Percentiles rank a stretch among this genome's conserved stretches.
Conservation (phyloP, 352 stramenopile species). For the Globisporangium canariense region DNA sequence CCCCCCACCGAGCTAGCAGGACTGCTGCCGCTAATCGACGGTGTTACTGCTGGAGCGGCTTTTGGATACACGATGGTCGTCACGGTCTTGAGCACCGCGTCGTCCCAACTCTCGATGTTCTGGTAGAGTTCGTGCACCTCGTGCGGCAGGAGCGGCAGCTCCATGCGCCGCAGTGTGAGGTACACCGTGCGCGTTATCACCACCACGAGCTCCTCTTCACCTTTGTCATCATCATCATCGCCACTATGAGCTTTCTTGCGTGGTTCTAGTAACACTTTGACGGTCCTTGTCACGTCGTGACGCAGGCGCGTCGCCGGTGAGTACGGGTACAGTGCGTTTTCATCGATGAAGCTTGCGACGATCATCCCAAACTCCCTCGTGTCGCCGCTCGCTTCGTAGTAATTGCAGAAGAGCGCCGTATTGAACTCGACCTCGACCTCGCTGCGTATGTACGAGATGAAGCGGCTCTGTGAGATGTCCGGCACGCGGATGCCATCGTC, state of each 20-base stretch:
- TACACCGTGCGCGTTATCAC: neutral
- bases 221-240: neutral
- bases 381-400: neutral
- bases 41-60: too few species aligned
- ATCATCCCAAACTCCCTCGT: conserved; percentile 1
- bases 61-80: neutral
- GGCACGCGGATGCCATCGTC: neutral
- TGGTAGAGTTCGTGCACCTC: neutral
- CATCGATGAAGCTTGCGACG: conserved; percentile 6
- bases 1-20: too few species aligned
- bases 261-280: neutral
- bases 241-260: neutral
- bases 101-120: conserved; percentile 1
- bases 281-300: neutral
- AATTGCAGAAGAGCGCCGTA: conserved; percentile 2
- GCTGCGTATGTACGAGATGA: neutral
- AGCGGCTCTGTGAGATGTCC: neutral
- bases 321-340: conserved; percentile 7
- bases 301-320: neutral
- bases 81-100: conserved; percentile 1
- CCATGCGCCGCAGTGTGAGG: neutral
- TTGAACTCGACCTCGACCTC: conserved; percentile 5
- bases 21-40: too few species aligned
- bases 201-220: neutral
- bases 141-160: neutral